These are phyloP conservation scores for Ceratocystiopsis sp. DNA, from an alignment of 2,329 filamentous ascomycete genomes.

Conservation along the genomic window DNA sequence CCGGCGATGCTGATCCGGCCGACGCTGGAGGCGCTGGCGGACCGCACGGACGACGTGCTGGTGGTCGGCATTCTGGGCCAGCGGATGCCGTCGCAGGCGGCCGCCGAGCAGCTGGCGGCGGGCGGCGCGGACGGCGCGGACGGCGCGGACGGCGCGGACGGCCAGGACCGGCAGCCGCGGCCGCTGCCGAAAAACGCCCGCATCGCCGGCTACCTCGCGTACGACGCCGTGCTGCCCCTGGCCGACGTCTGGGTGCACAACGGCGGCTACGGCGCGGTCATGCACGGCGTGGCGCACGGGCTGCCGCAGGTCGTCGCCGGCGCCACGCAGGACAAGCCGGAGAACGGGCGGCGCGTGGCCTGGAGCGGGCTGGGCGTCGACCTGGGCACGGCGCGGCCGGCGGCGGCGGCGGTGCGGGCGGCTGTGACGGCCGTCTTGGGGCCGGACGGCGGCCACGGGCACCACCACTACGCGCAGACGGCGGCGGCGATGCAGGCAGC, in stretches of 20 bases:
- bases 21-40: constrained; percentile 17
- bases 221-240: constrained; percentile 21
- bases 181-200: constrained; percentile 15
- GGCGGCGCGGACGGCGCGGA: no score
- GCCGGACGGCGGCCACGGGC: constrained; percentile 9
- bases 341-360: constrained; percentile 19
- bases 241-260: constrained; percentile 23
- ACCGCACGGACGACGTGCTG: constrained; percentile 12
- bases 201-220: constrained; percentile 21
- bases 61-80: constrained; percentile 21
- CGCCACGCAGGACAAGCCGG: constrained; percentile 24
- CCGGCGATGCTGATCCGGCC: constrained; percentile 21
- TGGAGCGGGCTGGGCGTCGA: constrained; percentile 20
- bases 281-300: no score
- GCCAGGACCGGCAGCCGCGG: no score
- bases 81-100: constrained; percentile 3
- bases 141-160: no score
- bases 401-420: constrained; percentile 11
- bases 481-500: constrained; percentile 13
- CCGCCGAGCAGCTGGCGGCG: constrained; percentile 9
- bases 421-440: constrained; percentile 17
- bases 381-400: constrained; percentile 14
- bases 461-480: constrained; percentile 10
- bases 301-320: constrained; percentile 23
- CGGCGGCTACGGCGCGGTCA: constrained; percentile 23